Evolutionary conservation across 805 yeast genomes (phyloP).

Genomic region (Yamadazyma paraphyllophila): DNA sequence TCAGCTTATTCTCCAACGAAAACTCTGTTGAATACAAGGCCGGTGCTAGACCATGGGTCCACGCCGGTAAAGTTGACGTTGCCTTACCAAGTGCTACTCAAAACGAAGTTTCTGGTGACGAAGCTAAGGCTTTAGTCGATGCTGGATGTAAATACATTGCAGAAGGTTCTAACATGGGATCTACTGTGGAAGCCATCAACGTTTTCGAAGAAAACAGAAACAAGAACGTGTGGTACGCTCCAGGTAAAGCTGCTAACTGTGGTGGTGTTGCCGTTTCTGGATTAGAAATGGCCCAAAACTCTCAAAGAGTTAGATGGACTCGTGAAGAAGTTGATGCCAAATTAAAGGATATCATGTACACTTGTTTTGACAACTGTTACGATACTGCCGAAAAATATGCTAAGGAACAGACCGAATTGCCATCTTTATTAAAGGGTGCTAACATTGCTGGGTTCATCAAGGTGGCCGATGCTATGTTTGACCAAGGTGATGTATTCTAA

Average conservation of each 20-base stretch:
- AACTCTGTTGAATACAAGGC: conserved; percentile 71
- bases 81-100: conserved; percentile 99
- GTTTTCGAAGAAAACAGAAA: conserved; percentile 84
- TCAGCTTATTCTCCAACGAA: conserved; percentile 54
- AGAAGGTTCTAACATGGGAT: conserved; percentile 99
- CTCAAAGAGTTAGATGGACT: conserved; percentile 90
- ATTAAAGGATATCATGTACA: conserved; percentile 89
- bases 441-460: conserved; percentile 98
- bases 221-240: conserved; percentile 89
- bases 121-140: conserved; percentile 90
- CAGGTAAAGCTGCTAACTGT: conserved; percentile 98
- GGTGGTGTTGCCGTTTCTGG: conserved; percentile 99
- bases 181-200: conserved; percentile 94
- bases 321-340: conserved; percentile 88
- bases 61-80: conserved; percentile 87
- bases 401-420: conserved; percentile 67
- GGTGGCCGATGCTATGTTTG: conserved; percentile 98
- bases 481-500: conserved; percentile 80
- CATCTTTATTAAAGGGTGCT: conserved; percentile 97
- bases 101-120: conserved; percentile 95
- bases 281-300: conserved; percentile 99
- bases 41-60: conserved; percentile 96
- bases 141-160: conserved; percentile 93
- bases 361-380: conserved; percentile 90
- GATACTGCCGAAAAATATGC: conserved; percentile 80